Evolutionary conservation across 352 stramenopile species (phyloP).

Genomic region (Pythium utonaiense): DNA sequence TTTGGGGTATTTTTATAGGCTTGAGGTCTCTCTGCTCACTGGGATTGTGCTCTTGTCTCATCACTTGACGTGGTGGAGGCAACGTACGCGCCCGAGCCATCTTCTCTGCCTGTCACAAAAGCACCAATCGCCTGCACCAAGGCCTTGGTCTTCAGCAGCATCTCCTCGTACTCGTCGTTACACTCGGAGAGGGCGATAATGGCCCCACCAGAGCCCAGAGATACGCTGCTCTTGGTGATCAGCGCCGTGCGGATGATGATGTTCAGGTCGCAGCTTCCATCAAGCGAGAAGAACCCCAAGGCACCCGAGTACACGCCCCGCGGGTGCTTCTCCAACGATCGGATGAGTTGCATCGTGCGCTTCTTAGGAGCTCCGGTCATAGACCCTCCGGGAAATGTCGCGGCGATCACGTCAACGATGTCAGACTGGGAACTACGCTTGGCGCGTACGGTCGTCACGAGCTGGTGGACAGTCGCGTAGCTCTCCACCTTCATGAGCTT

Average conservation of each 20-base stretch:
- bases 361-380: slow-evolving; percentile 98
- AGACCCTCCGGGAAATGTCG: slow-evolving; percentile 96
- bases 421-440: slow-evolving; percentile 43
- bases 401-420: slow-evolving; percentile 89
- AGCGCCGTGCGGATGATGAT: slow-evolving; percentile 97
- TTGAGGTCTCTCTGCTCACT: not conserved
- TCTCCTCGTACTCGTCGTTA: slow-evolving; percentile 93
- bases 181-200: slow-evolving; percentile 94
- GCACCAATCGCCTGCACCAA: slow-evolving; percentile 56
- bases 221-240: slow-evolving; percentile 72
- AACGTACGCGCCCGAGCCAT: slow-evolving; percentile 29
- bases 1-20: slow-evolving; percentile 10
- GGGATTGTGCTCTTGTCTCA: not conserved
- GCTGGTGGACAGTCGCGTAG: slow-evolving; percentile 97
- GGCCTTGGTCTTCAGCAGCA: slow-evolving; percentile 86
- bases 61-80: not conserved
- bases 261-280: slow-evolving; percentile 95
- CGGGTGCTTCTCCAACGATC: slow-evolving; percentile 82
- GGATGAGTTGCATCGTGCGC: slow-evolving; percentile 95
- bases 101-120: slow-evolving; percentile 49
- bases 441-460: slow-evolving; percentile 94
- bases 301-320: slow-evolving; percentile 96
- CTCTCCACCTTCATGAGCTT: slow-evolving; percentile 94
- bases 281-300: slow-evolving; percentile 94
- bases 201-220: slow-evolving; percentile 93